These are phyloP conservation scores for Saururus chinensis DNA, from an alignment of 164 flowering plant species.

Conservation along the genomic window DNA sequence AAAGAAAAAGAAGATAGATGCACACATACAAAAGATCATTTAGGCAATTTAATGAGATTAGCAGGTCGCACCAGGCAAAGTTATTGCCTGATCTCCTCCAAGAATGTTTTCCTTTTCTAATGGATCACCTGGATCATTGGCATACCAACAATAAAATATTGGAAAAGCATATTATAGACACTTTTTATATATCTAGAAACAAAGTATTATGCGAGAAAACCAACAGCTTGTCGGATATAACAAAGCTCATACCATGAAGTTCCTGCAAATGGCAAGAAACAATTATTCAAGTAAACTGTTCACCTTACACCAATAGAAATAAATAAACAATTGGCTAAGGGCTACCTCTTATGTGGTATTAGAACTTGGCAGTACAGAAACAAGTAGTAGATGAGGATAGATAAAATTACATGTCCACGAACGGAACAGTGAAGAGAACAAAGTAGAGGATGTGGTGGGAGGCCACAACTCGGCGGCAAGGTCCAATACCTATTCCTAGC, in stretches of 20 bases:
- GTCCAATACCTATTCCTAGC: no score
- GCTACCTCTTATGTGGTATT: slow-evolving; percentile 79
- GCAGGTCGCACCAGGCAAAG: slow-evolving; percentile 74
- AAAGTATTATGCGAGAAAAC: slow-evolving; percentile 64
- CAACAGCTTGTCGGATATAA: slow-evolving; percentile 96
- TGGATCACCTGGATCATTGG: slow-evolving; percentile 72
- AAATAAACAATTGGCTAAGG: not conserved
- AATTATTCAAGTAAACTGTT: slow-evolving; percentile 7
- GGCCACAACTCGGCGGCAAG: no score
- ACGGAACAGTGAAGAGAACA: no score
- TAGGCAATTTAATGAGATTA: not conserved
- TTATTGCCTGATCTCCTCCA: slow-evolving; percentile 86
- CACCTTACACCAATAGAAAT: not conserved
- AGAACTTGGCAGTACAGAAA: no score
- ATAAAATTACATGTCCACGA: no score
- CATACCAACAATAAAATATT: not conserved
- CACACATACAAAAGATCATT: not conserved
- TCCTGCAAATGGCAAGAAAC: slow-evolving; percentile 69
- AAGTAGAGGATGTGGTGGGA: no score
- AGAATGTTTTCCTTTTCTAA: slow-evolving; percentile 86
- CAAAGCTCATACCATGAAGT: slow-evolving; percentile 94
- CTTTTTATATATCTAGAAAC: not conserved
- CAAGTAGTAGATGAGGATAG: no score
- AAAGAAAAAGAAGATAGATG: not conserved
- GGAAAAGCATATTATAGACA: not conserved